Evolutionary conservation across 2,329 filamentous ascomycete species (phyloP).

Genomic region (Malbranchea zuffiana): DNA sequence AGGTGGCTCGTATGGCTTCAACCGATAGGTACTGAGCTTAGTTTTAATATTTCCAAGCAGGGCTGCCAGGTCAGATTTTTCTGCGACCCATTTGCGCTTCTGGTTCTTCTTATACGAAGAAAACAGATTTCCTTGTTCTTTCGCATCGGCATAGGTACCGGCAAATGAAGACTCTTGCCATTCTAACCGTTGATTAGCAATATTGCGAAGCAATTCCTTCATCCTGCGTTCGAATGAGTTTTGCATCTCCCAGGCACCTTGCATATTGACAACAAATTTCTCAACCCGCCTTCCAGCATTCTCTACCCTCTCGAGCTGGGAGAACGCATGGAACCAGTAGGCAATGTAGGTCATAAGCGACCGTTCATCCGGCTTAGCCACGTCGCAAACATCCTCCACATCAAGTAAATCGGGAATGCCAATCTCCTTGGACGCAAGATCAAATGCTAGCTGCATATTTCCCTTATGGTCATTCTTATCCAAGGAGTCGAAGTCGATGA

Average conservation of each 20-base stretch:
- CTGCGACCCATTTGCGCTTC: constrained; percentile 92
- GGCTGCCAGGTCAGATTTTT: constrained; percentile 91
- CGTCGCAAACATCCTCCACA: constrained; percentile 96
- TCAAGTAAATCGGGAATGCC: constrained; percentile 92
- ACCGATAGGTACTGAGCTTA: constrained; percentile 86
- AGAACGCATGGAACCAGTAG: constrained; percentile 99
- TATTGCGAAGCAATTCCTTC: constrained; percentile 65
- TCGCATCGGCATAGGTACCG: constrained; percentile 86
- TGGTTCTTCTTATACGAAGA: constrained; percentile 78
- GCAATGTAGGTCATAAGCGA: constrained; percentile 99
- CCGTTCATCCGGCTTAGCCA: constrained; percentile 87
- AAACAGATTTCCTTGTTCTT: constrained; percentile 72
- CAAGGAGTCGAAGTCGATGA: constrained; percentile 91
- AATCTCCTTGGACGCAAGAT: constrained; percentile 91
- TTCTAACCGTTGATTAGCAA: constrained; percentile 58
- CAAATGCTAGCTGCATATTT: constrained; percentile 97
- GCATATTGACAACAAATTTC: constrained; percentile 98
- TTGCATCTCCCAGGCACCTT: constrained; percentile 99
- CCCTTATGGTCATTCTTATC: constrained; percentile 90
- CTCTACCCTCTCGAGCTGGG: constrained; percentile 96
- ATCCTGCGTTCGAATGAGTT: constrained; percentile 88
- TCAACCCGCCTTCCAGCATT: constrained; percentile 93
- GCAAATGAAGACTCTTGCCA: constrained; percentile 79
- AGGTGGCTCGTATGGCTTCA: constrained; percentile 85
- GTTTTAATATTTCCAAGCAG: constrained; percentile 97